These are phyloP conservation scores for Blastobotrys serpentis DNA, from an alignment of 1,139 yeast species.

Conservation along the genomic window DNA sequence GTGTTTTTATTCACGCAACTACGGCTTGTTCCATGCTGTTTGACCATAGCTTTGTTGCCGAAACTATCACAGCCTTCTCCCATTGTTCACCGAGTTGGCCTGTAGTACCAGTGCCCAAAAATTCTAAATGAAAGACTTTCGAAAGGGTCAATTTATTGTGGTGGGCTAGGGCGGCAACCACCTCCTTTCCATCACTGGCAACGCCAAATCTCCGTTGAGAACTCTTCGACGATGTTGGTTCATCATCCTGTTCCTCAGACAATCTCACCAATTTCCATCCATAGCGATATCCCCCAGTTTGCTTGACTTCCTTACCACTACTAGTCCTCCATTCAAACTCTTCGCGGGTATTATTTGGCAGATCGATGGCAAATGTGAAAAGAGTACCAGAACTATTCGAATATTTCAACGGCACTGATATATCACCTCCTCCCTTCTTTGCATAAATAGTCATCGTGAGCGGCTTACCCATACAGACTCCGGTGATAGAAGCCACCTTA, in stretches of 20 bases:
- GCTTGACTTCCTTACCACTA: neutral
- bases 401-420: neutral
- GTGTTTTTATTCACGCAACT: no score
- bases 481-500: neutral
- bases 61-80: neutral
- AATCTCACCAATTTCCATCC: neutral
- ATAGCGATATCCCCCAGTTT: neutral
- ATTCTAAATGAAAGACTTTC: neutral
- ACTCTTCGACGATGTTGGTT: neutral
- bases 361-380: neutral
- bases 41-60: neutral
- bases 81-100: neutral
- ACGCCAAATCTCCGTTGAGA: neutral
- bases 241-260: no score
- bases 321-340: neutral
- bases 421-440: neutral
- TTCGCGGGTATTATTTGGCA: neutral
- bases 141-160: neutral
- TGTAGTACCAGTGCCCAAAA: neutral
- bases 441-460: neutral
- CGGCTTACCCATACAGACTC: neutral
- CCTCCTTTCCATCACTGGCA: neutral
- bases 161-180: neutral
- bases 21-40: neutral
- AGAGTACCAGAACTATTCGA: neutral